Evolutionary conservation across 2,329 filamentous ascomycete species (phyloP).

Genomic region (Cercospora sesami): DNA sequence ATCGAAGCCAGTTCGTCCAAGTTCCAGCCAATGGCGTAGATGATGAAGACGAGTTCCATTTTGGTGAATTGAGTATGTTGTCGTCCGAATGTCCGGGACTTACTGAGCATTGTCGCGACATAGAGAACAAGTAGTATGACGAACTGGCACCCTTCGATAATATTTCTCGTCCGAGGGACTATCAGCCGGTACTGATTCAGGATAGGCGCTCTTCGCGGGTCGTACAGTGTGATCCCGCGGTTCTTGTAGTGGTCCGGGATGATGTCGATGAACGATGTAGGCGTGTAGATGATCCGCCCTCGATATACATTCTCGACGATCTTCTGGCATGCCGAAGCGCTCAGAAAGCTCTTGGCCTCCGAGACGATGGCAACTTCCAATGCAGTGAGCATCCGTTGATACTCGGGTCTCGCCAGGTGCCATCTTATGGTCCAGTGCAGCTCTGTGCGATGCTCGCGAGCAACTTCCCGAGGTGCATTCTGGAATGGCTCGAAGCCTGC

Average conservation of each 20-base stretch:
- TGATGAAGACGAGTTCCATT: constrained; percentile 65
- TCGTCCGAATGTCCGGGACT: constrained; percentile 54
- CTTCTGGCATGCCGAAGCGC: constrained; percentile 75
- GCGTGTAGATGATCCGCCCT: constrained; percentile 78
- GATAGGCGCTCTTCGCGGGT: constrained; percentile 71
- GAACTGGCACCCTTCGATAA: constrained; percentile 75
- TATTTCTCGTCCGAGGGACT: constrained; percentile 74
- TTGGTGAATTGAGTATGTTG: constrained; percentile 42
- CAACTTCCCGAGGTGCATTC: constrained; percentile 69
- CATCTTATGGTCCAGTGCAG: constrained; percentile 48
- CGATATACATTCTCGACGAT: constrained; percentile 81
- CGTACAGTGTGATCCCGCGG: constrained; percentile 77
- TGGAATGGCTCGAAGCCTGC: constrained; percentile 85
- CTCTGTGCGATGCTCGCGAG: constrained; percentile 55
- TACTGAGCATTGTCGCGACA: constrained; percentile 68
- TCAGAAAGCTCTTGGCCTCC: constrained; percentile 76
- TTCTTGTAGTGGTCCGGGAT: constrained; percentile 84
- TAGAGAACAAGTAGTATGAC: constrained; percentile 68
- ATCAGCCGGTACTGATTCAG: constrained; percentile 84
- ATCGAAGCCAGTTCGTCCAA: constrained; percentile 76
- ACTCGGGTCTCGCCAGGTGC: constrained; percentile 45
- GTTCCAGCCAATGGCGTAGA: constrained; percentile 77
- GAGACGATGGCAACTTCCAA: constrained; percentile 81
- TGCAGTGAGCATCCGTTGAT: constrained; percentile 67
- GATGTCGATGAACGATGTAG: constrained; percentile 77